phyloP scores from a whole-genome alignment of 2,329 filamentous ascomycete genomes.

The Colletotrichum horii region DNA sequence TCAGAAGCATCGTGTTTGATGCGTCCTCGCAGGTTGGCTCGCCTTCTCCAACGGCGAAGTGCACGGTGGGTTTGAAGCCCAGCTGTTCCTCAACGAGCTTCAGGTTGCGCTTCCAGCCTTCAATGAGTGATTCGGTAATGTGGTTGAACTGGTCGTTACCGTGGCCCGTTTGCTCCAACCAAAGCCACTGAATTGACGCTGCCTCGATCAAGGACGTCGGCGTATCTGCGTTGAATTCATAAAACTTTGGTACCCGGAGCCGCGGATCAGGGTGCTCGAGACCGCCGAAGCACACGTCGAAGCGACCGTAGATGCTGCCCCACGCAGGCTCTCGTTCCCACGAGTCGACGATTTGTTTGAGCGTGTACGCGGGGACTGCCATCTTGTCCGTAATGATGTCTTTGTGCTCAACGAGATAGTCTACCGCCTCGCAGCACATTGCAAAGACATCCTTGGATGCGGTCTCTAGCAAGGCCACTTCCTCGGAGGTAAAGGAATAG shows the following conservation, averaged over 20 bases:
- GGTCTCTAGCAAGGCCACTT: neutral
- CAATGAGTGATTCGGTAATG: neutral
- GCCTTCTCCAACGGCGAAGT: neutral
- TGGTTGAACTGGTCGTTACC: neutral
- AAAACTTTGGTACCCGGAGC: neutral
- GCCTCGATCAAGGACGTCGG: neutral
- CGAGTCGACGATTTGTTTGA: neutral
- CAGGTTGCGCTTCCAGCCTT: slow-evolving; percentile 2
- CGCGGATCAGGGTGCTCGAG: neutral
- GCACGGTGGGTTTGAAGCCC: neutral
- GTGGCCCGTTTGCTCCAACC: neutral
- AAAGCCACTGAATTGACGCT: neutral
- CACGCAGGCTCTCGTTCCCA: neutral
- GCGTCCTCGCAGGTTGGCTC: neutral
- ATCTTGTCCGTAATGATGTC: neutral
- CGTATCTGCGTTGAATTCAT: slow-evolving; percentile 5
- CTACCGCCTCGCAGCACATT: slow-evolving; percentile 2
- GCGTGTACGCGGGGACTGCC: neutral
- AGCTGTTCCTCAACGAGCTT: neutral
- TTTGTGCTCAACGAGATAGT: neutral
- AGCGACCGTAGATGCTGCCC: slow-evolving; percentile 8
- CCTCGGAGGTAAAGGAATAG: neutral
- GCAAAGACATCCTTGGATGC: neutral
- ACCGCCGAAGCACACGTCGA: neutral
- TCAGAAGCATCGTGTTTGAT: neutral